Percentiles rank a stretch among this genome's conserved stretches.
Conservation (phyloP, 1,139 yeast species). For the Suhomyces panamericanus region DNA sequence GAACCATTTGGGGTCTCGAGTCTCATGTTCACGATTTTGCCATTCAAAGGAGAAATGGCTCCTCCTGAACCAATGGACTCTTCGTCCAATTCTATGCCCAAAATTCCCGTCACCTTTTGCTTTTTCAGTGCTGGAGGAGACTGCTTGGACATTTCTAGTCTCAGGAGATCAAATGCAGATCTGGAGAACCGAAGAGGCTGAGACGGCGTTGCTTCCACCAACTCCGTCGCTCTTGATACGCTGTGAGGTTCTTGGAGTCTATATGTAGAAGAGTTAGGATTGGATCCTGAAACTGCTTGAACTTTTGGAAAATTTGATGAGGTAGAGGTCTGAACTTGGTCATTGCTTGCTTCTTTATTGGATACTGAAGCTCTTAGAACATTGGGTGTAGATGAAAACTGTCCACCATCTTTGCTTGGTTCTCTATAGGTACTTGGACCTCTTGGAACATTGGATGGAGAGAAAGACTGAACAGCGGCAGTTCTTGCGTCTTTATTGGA, state of each 20-base stretch:
- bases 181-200: constrained; percentile 14
- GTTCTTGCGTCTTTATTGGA: no score
- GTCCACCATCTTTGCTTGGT: no score
- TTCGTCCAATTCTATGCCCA: constrained; percentile 23
- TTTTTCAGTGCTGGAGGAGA: constrained; percentile 18
- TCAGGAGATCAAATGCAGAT: constrained; percentile 19
- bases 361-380: no score
- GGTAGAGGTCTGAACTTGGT: background rate
- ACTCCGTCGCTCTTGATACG: background rate
- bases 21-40: constrained; percentile 9
- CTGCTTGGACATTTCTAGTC: constrained; percentile 4
- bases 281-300: background rate
- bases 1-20: constrained; percentile 8
- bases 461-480: no score
- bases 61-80: constrained; percentile 4
- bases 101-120: constrained; percentile 22
- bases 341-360: no score
- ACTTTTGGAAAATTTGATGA: background rate
- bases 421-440: background rate
- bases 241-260: background rate
- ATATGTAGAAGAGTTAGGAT: background rate
- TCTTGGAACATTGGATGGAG: background rate
- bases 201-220: background rate
- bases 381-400: no score
- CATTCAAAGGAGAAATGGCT: constrained; percentile 9